A percentile compares a stretch with the other conserved stretches of the same genome.
phyloP scores from a whole-genome alignment of 768 basidiomycete species.

The Solioccasus polychromus region DNA sequence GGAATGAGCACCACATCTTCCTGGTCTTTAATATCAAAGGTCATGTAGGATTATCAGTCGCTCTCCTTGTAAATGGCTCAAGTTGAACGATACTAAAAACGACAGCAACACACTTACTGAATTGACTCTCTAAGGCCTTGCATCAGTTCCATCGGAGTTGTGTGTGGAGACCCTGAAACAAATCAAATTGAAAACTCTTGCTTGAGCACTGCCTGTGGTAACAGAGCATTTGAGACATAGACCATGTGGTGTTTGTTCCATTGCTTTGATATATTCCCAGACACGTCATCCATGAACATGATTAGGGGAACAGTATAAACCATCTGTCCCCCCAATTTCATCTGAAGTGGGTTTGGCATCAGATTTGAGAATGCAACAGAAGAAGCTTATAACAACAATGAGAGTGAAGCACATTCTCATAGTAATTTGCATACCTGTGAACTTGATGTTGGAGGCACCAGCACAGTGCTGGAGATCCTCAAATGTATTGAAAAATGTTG shows the following conservation, averaged over 20 bases:
- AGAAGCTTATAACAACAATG: background rate
- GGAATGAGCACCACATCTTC: slow-evolving; percentile 23
- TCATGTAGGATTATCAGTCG: slow-evolving; percentile 3
- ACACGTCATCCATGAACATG: slow-evolving; percentile 37
- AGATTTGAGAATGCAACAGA: background rate
- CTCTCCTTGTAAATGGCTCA: background rate
- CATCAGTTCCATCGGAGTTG: slow-evolving; percentile 33
- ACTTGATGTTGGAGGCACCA: background rate
- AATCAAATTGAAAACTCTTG: slow-evolving; percentile 31
- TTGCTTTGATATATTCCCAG: slow-evolving; percentile 34
- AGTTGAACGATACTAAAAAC: background rate
- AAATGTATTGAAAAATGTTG: slow-evolving; percentile 11
- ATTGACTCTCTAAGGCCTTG: slow-evolving; percentile 27
- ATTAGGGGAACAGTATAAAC: slow-evolving; percentile 24
- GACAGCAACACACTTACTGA: too few species aligned
- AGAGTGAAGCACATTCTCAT: background rate
- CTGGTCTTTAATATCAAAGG: slow-evolving; percentile 21
- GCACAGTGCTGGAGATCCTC: slow-evolving; percentile 7
- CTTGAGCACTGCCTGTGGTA: slow-evolving; percentile 31
- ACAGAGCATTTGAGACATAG: slow-evolving; percentile 32
- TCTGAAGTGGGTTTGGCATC: slow-evolving; percentile 22
- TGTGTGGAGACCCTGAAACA: slow-evolving; percentile 33
- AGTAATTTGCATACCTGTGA: slow-evolving; percentile 2
- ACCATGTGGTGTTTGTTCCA: slow-evolving; percentile 37
- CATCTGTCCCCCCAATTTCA: slow-evolving; percentile 17